Percentiles rank a stretch among this genome's conserved stretches.
Conservation (phyloP, 1,284 basidiomycete species). For the Apiotrichum gracile region DNA sequence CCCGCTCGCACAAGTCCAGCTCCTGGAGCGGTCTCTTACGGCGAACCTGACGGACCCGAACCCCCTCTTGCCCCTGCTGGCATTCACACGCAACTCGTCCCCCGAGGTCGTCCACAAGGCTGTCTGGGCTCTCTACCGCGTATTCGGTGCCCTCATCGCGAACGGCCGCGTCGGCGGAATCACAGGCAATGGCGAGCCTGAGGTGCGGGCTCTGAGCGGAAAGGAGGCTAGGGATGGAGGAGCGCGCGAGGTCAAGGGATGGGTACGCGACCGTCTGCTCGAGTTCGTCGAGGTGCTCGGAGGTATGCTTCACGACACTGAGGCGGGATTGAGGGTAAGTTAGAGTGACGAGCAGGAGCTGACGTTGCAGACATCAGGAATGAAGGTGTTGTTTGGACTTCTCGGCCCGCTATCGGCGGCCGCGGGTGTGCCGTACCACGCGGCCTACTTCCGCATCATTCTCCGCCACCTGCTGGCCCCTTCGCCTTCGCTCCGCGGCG, state of each 20-base stretch:
- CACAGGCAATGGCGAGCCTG: constrained; percentile 13
- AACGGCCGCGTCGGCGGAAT: constrained; percentile 54
- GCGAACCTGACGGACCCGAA: constrained; percentile 60
- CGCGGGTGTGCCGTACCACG: constrained; percentile 47
- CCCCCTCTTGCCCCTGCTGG: constrained; percentile 67
- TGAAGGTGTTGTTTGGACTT: constrained; percentile 74
- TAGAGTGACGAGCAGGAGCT: too few relatives aligned
- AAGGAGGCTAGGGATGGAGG: constrained; percentile 45
- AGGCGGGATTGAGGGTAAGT: constrained; percentile 58
- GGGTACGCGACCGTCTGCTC: constrained; percentile 67
- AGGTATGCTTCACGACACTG: constrained; percentile 67
- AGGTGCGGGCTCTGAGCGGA: constrained; percentile 20
- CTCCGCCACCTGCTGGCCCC: constrained; percentile 37
- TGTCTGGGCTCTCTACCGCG: constrained; percentile 73
- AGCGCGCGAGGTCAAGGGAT: constrained; percentile 62
- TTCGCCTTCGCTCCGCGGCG: constrained; percentile 35
- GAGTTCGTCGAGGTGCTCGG: constrained; percentile 62
- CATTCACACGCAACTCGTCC: constrained; percentile 49
- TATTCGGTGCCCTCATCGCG: constrained; percentile 64
- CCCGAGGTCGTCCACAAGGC: constrained; percentile 63
- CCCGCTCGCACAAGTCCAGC: constrained; percentile 19
- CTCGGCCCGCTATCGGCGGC: constrained; percentile 68
- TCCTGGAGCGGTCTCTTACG: constrained; percentile 32
- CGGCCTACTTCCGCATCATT: constrained; percentile 40
- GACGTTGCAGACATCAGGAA: constrained; percentile 59